Conservation (phyloP, 2,329 filamentous ascomycete genomes). For the Sporothrix pallida region DNA sequence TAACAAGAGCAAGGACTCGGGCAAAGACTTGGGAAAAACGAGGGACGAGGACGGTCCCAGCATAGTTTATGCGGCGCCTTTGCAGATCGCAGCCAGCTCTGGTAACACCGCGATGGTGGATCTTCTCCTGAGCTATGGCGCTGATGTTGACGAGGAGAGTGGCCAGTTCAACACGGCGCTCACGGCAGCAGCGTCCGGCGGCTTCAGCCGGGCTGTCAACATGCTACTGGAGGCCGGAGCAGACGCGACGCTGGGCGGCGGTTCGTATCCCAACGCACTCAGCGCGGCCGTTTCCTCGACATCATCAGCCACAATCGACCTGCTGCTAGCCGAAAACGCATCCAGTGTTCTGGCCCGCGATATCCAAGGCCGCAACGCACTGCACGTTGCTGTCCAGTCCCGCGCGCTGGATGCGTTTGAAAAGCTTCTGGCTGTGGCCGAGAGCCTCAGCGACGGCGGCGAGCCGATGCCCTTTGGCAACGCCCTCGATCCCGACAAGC, state of each 20-base stretch:
- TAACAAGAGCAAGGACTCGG: neutral
- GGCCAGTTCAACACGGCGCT: constrained; percentile 25
- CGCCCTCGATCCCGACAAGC: constrained; percentile 14
- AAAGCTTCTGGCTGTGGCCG: neutral
- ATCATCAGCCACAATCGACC: neutral
- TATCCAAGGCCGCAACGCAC: constrained; percentile 21
- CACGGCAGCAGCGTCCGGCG: constrained; percentile 10
- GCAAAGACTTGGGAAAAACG: neutral
- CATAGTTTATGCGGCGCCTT: neutral
- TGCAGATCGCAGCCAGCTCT: neutral
- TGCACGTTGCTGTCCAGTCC: constrained; percentile 19
- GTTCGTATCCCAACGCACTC: constrained; percentile 10
- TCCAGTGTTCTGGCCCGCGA: constrained; percentile 2
- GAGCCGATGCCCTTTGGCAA: neutral
- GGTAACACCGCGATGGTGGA: neutral
- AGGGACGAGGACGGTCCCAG: too few species aligned
- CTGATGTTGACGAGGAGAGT: constrained; percentile 23
- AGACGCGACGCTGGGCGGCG: constrained; percentile 5
- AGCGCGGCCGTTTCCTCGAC: constrained; percentile 8
- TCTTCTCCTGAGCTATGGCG: constrained; percentile 8
- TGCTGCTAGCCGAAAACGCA: neutral
- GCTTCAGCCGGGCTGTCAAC: neutral
- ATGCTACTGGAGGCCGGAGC: neutral
- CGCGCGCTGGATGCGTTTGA: constrained; percentile 22
- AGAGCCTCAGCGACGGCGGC: neutral